Base-by-base conservation (phyloP, 306 rosid species). In the Argentina anserina region DNA sequence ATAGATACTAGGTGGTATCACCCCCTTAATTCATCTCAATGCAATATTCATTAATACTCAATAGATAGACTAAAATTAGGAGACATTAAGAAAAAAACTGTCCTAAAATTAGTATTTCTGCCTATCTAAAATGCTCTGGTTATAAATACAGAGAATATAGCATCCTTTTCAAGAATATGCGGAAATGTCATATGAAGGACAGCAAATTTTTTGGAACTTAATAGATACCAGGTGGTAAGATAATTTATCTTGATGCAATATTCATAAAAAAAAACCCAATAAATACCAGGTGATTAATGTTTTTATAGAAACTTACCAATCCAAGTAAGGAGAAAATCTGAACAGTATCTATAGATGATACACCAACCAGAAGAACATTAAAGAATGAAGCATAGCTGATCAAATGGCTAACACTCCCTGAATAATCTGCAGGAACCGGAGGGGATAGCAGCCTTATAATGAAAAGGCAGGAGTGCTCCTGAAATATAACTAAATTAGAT, bases 241-340 rank as follows among this genome's bases (percentile, higher is more conserved):
- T n/a, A 18, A 23, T 58, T 67, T 10, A 42, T 28, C 65, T 45
- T 69, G 49, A 14, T 60, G 46, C 71, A 18, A 49, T 23, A 28
- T 39, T 42, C 6, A 64, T 9, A 73, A 29, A 33, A 2, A 73
- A 29, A 33, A 2, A 33, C 36, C 5, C 3, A 33, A 34, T 17
- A 61, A 49, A 31, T 11, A 71, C 36, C 12, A 34, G 25, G 13
- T 41, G 36, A 34, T 55, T 74, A 37, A 67, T 56, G 23, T 52
- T 56, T 56, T 4, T 5, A 64, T n/a, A 28, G 53, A 70, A 68
- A 83, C 93, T 69, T 86, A 94, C 98, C 97, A 89, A 78, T 79
- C 98, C 98, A 81, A 87, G 97, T 37, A 94, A 85, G 79, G 98
- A 89, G 88, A 94, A 91, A 69, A 91, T 86, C 81, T 89, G 98